Conservation (phyloP, 225 moss, liverwort and hornwort species). For the Takakia lepidozioides region DNA sequence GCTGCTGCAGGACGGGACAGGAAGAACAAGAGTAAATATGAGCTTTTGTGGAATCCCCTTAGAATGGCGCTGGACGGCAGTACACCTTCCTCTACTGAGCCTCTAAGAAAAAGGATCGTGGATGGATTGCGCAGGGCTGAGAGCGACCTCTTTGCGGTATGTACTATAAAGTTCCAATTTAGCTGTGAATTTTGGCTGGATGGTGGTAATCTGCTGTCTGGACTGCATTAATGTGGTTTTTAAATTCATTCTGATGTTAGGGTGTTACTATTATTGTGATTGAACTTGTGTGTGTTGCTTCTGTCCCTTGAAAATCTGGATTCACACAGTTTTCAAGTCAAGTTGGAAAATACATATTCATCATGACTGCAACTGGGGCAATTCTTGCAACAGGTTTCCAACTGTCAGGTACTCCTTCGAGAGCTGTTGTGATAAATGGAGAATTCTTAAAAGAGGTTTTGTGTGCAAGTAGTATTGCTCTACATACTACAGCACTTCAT, state of each 20-base stretch:
- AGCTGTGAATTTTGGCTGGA: slow-evolving; percentile 1
- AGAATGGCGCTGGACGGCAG: slow-evolving; percentile 49
- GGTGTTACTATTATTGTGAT: not conserved
- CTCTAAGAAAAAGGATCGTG: slow-evolving; percentile 53
- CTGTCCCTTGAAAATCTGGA: not conserved
- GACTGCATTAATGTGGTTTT: not conserved
- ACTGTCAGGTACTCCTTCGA: slow-evolving; percentile 32
- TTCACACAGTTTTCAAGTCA: slow-evolving; percentile 64
- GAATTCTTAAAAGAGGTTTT: too few species aligned
- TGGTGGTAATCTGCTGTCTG: not conserved
- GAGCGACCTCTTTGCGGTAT: slow-evolving; percentile 80
- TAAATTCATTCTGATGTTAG: not conserved
- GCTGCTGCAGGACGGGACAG: slow-evolving; percentile 10
- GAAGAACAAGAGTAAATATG: slow-evolving; percentile 16
- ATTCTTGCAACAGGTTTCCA: slow-evolving; percentile 83
- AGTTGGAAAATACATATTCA: slow-evolving; percentile 78
- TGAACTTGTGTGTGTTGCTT: not conserved
- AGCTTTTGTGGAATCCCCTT: slow-evolving; percentile 55
- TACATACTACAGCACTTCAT: too few species aligned
- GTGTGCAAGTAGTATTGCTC: too few species aligned
- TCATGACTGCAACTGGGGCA: slow-evolving; percentile 85
- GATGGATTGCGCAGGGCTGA: slow-evolving; percentile 74
- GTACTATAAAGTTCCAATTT: slow-evolving; percentile 7
- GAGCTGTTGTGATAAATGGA: too few species aligned
- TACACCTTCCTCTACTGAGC: slow-evolving; percentile 41